Base-by-base conservation (phyloP, 495 filamentous ascomycete genomes). In the Daldinia bambusicola region DNA sequence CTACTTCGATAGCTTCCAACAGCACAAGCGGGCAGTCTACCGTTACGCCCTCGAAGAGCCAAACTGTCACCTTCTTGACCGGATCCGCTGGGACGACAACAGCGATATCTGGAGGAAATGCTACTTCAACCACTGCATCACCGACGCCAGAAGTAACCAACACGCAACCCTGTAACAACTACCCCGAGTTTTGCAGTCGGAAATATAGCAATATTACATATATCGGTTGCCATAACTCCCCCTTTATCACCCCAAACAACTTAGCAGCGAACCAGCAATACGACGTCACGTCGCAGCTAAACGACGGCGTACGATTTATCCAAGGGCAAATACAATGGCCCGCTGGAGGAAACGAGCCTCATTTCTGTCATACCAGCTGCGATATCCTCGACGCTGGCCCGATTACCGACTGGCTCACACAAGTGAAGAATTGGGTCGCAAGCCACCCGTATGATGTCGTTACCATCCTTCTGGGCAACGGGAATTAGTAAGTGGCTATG, bases 131-230 rank as follows among this genome's bases (percentile, higher is more conserved):
- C 10, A 79, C 78, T 12, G 71, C 82, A 6, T 77, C 84, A 0
- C 53, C 84, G 2, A 71, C 80, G 7, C 80, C 86, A 0, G 74
- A 78, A 16, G 80, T 86, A 0, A 86, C 86, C 1, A 93, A 93
- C 73, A 92, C 89, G 0, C 88, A 86, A 62, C 89, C 93, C 3
- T 98, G 95, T 84, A 98, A 98, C 78, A 86, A 87, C 77, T 92
- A 95, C 72, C 80, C 88, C n/a, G 92, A 96, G 75, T 89, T 97
- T 74, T 98, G 95, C 80, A 77, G 75, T 7, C 86, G 93, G 52
- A 88, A 88, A 62, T 98, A 95, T 76, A 91, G 91, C 81, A 95
- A 97, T 78, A 92, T 98, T 77, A 95, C 94, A 61, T 84, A 92
- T 75, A 89, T 98, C 3, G 92, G 90, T 20, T 90, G 92, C 13